Evolutionary conservation across 768 basidiomycete species (phyloP).

Genomic region (Neoboletus magnificus): DNA sequence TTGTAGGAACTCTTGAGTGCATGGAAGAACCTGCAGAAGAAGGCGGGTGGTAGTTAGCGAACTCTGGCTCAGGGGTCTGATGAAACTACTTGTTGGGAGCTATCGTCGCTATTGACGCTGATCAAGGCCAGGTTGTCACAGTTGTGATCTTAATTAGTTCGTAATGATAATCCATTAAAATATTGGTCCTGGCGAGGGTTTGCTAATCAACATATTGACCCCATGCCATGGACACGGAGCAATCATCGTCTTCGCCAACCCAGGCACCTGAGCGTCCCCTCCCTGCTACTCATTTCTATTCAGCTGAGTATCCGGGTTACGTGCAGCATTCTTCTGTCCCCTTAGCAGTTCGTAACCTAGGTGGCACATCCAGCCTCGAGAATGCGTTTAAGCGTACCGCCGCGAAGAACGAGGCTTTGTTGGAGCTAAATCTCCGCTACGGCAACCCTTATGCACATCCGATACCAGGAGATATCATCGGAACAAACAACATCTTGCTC

Average conservation of each 20-base stretch:
- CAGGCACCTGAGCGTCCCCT: slow-evolving; percentile 43
- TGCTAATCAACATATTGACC: slow-evolving; percentile 6
- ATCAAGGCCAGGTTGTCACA: no score
- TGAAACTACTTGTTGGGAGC: background rate
- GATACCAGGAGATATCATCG: slow-evolving; percentile 73
- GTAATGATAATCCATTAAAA: background rate
- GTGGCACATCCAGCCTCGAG: slow-evolving; percentile 68
- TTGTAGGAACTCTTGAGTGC: slow-evolving; percentile 46
- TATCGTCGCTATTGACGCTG: background rate
- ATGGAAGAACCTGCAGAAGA: slow-evolving; percentile 34
- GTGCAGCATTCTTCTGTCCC: slow-evolving; percentile 61
- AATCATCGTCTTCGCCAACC: slow-evolving; percentile 11
- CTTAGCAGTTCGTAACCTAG: slow-evolving; percentile 60
- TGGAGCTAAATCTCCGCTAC: slow-evolving; percentile 77
- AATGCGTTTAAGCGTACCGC: slow-evolving; percentile 70
- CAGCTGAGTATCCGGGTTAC: slow-evolving; percentile 90
- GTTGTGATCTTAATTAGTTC: background rate
- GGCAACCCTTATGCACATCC: slow-evolving; percentile 81
- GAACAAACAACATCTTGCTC: slow-evolving; percentile 77
- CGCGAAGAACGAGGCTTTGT: slow-evolving; percentile 55
- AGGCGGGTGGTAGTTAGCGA: slow-evolving; percentile 18
- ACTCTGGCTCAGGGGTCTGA: background rate
- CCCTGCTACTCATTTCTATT: slow-evolving; percentile 62
- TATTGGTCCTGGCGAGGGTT: background rate
- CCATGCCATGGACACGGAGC: slow-evolving; percentile 9